phyloP scores from a whole-genome alignment of 2,329 filamentous ascomycete species.

The Sporothrix brunneoviolacea region DNA sequence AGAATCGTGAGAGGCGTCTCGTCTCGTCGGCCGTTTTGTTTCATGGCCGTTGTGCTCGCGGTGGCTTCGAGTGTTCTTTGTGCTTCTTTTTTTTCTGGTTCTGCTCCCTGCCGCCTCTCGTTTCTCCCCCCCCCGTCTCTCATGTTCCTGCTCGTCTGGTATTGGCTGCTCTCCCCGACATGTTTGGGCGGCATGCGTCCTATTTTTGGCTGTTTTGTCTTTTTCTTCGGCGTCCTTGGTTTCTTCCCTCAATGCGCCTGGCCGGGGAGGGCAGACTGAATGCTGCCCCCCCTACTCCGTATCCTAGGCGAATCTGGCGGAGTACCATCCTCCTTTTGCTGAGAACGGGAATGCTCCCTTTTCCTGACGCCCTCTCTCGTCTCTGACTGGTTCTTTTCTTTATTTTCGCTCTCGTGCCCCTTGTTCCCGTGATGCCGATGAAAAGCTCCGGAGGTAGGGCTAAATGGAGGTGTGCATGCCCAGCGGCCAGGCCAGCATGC shows the following conservation, averaged over 20 bases:
- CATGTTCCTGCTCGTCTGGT: not conserved
- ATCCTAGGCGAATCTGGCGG: constrained; percentile 2
- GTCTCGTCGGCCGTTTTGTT: constrained; percentile 10
- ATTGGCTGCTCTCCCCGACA: too few relatives aligned
- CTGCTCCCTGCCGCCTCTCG: not conserved
- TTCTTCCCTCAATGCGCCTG: not conserved
- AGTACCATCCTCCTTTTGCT: constrained; percentile 7
- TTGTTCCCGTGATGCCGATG: constrained; percentile 1
- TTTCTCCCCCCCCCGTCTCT: too few relatives aligned
- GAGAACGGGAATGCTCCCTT: not conserved
- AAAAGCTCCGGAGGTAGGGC: not conserved
- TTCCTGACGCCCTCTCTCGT: not conserved
- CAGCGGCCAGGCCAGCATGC: too few relatives aligned
- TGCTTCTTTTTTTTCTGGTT: not conserved
- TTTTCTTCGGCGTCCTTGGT: not conserved
- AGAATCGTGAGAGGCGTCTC: not conserved
- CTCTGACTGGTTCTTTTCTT: not conserved
- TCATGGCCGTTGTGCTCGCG: constrained; percentile 1
- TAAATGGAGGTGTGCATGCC: too few relatives aligned
- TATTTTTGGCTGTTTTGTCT: not conserved
- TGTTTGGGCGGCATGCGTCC: too few relatives aligned
- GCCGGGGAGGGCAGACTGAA: not conserved
- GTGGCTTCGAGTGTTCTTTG: not conserved
- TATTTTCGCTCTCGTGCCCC: not conserved
- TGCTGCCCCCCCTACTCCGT: not conserved